Conservation (phyloP, 352 stramenopile species). For the Globisporangium okanoganense region DNA sequence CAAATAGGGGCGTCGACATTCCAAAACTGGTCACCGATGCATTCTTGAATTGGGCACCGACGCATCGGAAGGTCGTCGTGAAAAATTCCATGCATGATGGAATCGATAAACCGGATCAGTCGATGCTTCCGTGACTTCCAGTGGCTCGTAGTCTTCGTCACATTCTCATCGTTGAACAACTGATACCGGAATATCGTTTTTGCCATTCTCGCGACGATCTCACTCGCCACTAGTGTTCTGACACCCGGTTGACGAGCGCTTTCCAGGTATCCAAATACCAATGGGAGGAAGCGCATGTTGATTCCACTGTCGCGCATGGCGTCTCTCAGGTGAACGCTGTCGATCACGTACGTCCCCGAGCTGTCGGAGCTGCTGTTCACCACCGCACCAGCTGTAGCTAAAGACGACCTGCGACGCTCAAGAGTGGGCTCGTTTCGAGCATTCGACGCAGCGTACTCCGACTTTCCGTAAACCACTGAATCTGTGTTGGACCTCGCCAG, state of each 20-base stretch:
- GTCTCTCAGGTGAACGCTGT: slow-evolving; percentile 56
- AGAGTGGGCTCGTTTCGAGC: neutral
- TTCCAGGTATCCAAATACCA: slow-evolving; percentile 49
- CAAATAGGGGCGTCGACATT: slow-evolving; percentile 58
- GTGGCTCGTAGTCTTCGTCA: slow-evolving; percentile 22
- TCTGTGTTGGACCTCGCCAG: slow-evolving; percentile 15
- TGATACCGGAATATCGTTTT: slow-evolving; percentile 72
- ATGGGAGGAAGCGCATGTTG: slow-evolving; percentile 65
- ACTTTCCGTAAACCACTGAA: neutral
- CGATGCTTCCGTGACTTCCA: slow-evolving; percentile 57
- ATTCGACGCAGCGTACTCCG: neutral
- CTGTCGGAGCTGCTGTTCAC: slow-evolving; percentile 18
- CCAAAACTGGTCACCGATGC: slow-evolving; percentile 70
- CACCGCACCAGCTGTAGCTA: slow-evolving; percentile 32
- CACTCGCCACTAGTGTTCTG: slow-evolving; percentile 49
- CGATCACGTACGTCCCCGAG: slow-evolving; percentile 62
- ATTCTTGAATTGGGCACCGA: slow-evolving; percentile 29
- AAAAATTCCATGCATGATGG: slow-evolving; percentile 64
- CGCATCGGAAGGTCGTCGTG: slow-evolving; percentile 34
- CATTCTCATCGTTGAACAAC: slow-evolving; percentile 46
- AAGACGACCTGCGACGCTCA: slow-evolving; percentile 29
- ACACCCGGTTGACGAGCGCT: slow-evolving; percentile 45
- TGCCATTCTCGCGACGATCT: slow-evolving; percentile 67
- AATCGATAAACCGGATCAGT: slow-evolving; percentile 61
- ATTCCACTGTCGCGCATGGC: slow-evolving; percentile 57